Evolutionary conservation across 2,329 filamentous ascomycete species (phyloP), one percentile per base, ranked within the genome.

Genomic region (Ophiostoma sp.): DNA sequence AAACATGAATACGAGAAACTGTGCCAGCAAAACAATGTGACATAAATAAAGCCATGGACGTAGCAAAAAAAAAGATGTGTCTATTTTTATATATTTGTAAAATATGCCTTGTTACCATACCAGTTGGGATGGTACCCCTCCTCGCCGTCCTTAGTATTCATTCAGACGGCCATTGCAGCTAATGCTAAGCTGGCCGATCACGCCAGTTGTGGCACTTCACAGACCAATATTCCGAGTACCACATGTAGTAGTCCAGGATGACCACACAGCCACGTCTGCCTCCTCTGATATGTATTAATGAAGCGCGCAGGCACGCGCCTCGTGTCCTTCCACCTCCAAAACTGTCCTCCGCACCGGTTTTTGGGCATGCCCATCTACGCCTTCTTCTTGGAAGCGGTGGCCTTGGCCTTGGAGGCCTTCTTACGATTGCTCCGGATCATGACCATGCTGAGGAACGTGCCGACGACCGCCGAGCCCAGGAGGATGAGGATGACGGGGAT

Each of bases 381-480:
- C 91, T 97, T 96, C 90, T 97, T 97, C 87, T 93, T 94, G 69
- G 73, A 28, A 9, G 76, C 75, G 25, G 92, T 91, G 73, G 92
- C 92, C 84, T 94, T 95, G 76, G 92, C 92, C 89, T 98, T 99
- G 78, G 94, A 91, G 3, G 94, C 94, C 90, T 96, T 98, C 90
- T 98, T 98, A 82, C 92, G 89, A 87, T 98, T 98, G 88, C 95
- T 98, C 82, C 93, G 90, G 85, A 99, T 98, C 96, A 99, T 99
- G 80, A 99, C 95, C 81, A 97, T 91, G 79, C 93, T 92, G 78
- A 99, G 88, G 87, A 99, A 99, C 75, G 94, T 97, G 76, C 96
- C 96, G 75, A 99, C 95, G 74, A 99, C 94, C 74, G 96, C 94
- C 75, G 92, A 95, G 76, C 92, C 95, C 77, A 99, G 87, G 64